Evolutionary conservation across 306 rosid genomes (phyloP), one percentile per base, ranked within the genome.

Genomic region (Citrullus mucosospermus): DNA sequence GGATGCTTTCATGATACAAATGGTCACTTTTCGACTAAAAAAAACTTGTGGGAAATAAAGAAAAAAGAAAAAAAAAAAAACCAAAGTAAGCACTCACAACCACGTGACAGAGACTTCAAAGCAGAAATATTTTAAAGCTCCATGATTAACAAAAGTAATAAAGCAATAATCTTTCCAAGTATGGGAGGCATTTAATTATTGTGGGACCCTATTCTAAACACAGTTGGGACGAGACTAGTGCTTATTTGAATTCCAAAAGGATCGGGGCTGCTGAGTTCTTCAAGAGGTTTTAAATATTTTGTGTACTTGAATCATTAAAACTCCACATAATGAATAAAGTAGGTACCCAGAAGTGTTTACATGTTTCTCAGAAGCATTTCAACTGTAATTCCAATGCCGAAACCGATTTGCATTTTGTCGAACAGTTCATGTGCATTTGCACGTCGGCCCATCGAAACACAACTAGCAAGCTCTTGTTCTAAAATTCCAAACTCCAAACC

Each of bases 91-190:
- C 84, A 83, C 73, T 87, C 73, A 57, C 84, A 75, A 14, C 89
- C 91, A 83, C 88, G 87, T 85, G 93, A 89, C 44, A 16, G 57
- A 34, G 84, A 83, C 85, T 59, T 81, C 81, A 74, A 69, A 81
- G 80, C 84, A 39, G 28, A 57, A 34, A 30, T 66, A 38, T 25
- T 77, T 53, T 50, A 70, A 79, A 38, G 75, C 68, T 69, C 16
- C 25, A 53, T 53, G 78, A 74, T 74, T 17, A 74, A 74, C 78
- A 25, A 53, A 74, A 74, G 62, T 74, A 74, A 53, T 53, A 74
- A 74, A 74, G 63, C 48, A 74, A 53, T 53, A 32, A 74, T 17
- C 78, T 74, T 53, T 74, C 15, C 28, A 54, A 32, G 61, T 32
- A 53, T 41, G 17, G 57, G 28, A 18, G 43, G 30, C 16, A 53